A percentile compares a stretch with the other conserved stretches of the same genome.
phyloP scores from a whole-genome alignment of 2,329 filamentous ascomycete genomes.

The Sclerotinia glacialis region DNA sequence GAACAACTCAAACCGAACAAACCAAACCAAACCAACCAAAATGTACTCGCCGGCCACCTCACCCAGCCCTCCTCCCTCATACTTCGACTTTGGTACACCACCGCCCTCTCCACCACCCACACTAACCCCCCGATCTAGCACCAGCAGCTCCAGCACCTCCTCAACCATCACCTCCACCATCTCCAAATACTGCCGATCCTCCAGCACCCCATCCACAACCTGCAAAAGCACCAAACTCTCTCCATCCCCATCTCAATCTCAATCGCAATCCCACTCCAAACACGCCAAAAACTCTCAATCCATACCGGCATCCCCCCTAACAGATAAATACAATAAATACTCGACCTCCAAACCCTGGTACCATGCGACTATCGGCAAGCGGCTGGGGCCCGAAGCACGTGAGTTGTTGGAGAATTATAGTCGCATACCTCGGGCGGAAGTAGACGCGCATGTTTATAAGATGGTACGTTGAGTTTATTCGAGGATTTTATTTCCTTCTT shows the following conservation, averaged over 20 bases:
- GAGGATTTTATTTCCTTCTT: not conserved
- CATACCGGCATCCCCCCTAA: not conserved
- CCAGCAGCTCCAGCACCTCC: too few species aligned
- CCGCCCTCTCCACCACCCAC: not conserved
- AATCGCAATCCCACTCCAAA: too few species aligned
- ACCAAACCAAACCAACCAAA: too few species aligned
- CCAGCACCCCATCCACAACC: not conserved
- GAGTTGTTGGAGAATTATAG: slow-evolving; percentile 30
- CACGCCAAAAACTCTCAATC: not conserved
- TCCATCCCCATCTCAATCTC: too few species aligned
- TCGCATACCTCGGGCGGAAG: slow-evolving; percentile 24
- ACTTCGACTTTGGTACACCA: slow-evolving; percentile 10
- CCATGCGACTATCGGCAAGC: slow-evolving; percentile 6
- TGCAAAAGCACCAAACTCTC: too few species aligned
- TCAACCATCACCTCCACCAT: not conserved
- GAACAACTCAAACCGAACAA: too few species aligned
- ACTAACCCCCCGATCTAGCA: not conserved
- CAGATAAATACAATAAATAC: slow-evolving; percentile 16
- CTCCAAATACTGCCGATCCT: not conserved
- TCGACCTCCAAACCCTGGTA: slow-evolving; percentile 19
- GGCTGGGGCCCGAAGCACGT: slow-evolving; percentile 19
- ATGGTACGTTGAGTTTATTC: slow-evolving; percentile 21
- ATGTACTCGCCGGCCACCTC: not conserved
- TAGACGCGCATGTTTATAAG: slow-evolving; percentile 28
- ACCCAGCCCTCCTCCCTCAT: not conserved